Percentiles rank a stretch among this genome's conserved stretches.
Evolutionary conservation across 257 asterid genomes (phyloP).

Genomic region (Gardenia jasminoides): DNA sequence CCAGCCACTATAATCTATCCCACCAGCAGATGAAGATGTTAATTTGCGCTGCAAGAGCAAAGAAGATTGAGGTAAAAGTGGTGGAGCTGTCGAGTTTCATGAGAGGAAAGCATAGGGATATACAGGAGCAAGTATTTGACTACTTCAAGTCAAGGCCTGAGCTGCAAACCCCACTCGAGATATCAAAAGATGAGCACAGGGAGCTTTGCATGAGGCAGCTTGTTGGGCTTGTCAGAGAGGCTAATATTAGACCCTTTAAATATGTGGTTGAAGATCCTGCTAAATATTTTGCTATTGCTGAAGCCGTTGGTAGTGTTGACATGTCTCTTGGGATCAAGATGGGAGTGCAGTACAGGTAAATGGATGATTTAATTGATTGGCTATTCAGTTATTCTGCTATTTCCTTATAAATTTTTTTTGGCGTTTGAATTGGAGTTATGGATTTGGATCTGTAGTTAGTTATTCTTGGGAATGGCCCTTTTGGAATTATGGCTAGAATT

Average conservation of each 20-base stretch:
- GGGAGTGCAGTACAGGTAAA: slow-evolving; percentile 96
- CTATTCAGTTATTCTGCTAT: no score
- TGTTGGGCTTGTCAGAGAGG: slow-evolving; percentile 76
- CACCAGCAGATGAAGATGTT: slow-evolving; percentile 28
- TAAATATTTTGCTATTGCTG: slow-evolving; percentile 78
- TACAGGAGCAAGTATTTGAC: slow-evolving; percentile 69
- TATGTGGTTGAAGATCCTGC: slow-evolving; percentile 78
- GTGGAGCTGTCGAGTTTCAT: slow-evolving; percentile 53
- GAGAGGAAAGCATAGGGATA: slow-evolving; percentile 80
- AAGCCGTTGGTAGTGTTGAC: slow-evolving; percentile 95
- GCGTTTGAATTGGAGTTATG: background rate
- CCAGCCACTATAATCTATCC: background rate
- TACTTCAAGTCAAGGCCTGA: slow-evolving; percentile 86
- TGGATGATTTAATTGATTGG: background rate
- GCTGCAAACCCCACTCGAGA: slow-evolving; percentile 89
- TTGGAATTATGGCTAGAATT: background rate
- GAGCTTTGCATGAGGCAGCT: slow-evolving; percentile 92
- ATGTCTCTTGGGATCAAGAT: slow-evolving; percentile 91
- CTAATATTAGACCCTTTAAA: slow-evolving; percentile 69
- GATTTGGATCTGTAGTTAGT: background rate
- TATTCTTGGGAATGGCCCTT: background rate
- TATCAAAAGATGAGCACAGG: slow-evolving; percentile 80
- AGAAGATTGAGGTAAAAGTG: slow-evolving; percentile 46
- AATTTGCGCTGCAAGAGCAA: slow-evolving; percentile 54
- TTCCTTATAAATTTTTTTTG: background rate